These are phyloP conservation scores for Monosporascus sp. DNA, from an alignment of 2,329 filamentous ascomycete genomes.

Conservation along the genomic window DNA sequence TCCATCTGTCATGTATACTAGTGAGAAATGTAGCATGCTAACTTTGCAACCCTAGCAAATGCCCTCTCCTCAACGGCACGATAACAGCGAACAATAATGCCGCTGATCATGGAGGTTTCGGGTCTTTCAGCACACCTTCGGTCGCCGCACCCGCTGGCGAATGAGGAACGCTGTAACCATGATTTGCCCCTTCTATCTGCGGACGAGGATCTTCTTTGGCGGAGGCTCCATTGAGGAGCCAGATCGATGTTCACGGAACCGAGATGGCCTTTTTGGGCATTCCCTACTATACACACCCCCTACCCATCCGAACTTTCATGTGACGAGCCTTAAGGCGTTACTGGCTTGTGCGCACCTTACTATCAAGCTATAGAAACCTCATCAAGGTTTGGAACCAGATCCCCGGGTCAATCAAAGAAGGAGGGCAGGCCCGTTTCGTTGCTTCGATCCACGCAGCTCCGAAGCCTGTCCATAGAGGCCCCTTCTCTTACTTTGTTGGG, in stretches of 20 bases:
- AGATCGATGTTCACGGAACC: too few species aligned
- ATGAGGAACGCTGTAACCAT: conserved; percentile 3
- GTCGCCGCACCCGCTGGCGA: conserved; percentile 10
- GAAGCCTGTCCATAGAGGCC: background rate
- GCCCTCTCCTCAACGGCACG: conserved; percentile 79
- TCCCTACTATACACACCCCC: too few species aligned
- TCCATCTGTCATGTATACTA: conserved; percentile 1
- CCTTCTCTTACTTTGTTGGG: too few species aligned
- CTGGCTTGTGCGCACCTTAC: too few species aligned
- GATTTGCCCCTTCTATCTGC: background rate
- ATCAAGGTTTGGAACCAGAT: too few species aligned
- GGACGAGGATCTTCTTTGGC: background rate
- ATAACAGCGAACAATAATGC: conserved; percentile 56
- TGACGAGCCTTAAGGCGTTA: too few species aligned
- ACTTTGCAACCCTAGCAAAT: conserved; percentile 41
- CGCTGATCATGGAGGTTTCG: conserved; percentile 55
- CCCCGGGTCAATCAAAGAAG: too few species aligned
- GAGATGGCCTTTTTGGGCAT: too few species aligned
- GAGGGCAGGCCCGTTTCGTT: too few species aligned
- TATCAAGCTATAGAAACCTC: too few species aligned
- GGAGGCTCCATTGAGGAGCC: background rate
- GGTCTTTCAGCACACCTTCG: conserved; percentile 42
- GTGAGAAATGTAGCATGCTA: conserved; percentile 17
- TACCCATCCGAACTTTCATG: too few species aligned
- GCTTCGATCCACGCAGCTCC: too few species aligned